Conservation (phyloP, 768 basidiomycete species). For the Leccinum broughii region DNA sequence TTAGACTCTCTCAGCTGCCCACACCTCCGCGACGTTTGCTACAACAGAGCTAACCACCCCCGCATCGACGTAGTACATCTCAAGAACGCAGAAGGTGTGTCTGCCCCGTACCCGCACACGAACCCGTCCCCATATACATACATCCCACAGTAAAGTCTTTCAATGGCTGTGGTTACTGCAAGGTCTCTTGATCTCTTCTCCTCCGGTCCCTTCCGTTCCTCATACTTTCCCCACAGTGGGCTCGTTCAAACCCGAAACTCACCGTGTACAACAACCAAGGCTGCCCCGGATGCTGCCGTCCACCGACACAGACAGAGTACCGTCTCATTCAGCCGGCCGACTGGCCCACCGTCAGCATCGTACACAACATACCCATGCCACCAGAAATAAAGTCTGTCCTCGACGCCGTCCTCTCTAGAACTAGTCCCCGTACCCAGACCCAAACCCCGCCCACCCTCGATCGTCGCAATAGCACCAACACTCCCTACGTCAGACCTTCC, state of each 20-base stretch:
- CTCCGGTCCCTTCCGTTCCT: constrained; percentile 25
- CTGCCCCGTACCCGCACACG: constrained; percentile 9
- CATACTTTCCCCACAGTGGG: constrained; percentile 57
- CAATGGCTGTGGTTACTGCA: constrained; percentile 89
- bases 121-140: constrained; percentile 14
- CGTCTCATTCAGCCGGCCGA: constrained; percentile 68
- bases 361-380: constrained; percentile 75
- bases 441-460: constrained; percentile 39
- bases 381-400: constrained; percentile 67
- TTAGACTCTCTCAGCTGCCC: constrained; percentile 55
- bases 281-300: constrained; percentile 90
- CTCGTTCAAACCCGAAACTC: constrained; percentile 56
- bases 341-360: constrained; percentile 77
- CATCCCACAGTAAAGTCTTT: constrained; percentile 64
- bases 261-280: constrained; percentile 68
- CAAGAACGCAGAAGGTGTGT: constrained; percentile 84
- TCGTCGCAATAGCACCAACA: constrained; percentile 48
- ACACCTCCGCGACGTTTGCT: constrained; percentile 72
- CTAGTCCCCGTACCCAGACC: constrained; percentile 35
- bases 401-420: constrained; percentile 50
- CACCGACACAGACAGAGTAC: constrained; percentile 60
- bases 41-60: constrained; percentile 72
- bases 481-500: constrained; percentile 23
- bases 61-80: constrained; percentile 75
- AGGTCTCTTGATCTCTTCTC: constrained; percentile 46